Base-by-base conservation (phyloP, 768 basidiomycete genomes). In the Leccinum broughii region DNA sequence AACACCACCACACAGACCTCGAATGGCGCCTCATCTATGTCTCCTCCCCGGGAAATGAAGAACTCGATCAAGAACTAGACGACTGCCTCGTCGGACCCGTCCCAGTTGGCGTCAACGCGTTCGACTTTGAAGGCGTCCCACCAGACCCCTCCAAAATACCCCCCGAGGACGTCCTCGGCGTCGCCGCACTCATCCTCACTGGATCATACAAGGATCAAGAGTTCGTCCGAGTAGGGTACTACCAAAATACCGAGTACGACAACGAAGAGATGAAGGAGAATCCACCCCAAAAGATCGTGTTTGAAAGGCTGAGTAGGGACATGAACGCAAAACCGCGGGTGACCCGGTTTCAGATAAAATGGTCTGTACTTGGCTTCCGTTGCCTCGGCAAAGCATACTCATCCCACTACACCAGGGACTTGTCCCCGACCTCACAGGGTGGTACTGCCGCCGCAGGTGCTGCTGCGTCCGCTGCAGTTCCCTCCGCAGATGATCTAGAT, bases 1-100 rank as follows among this genome's bases (percentile, higher is more conserved):
- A n/a, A n/a, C n/a, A 20, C 24, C 17, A 7, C 20, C 17, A 17
- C 0, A 4, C 63, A 96, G 97, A 99, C 76, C 86, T 99, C 63
- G 97, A 99, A 75, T 99, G 97, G 97, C 88, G 88, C 65, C 88
- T 99, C 65, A 94, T 97, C 51, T 98, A 96, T 73, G 96, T 98
- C 55, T 93, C 97, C 2, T 93, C 90, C 3, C 95, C 96, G 0
- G 94, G 89, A 10, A 85, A 92, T 71, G 91, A 93, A 68, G 87
- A 90, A 44, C 89, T 90, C 53, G 97, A 99, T 74, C 97, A 99
- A 73, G 97, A 98, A 73, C 84, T 99, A 24, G 97, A 99, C 75
- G 92, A 93, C 69, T 98, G 95, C 75, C 88, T 98, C 67, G 97
- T 99, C 34, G 97, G 97, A 2, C 97, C 97, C 3, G 92, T 99